Evolutionary conservation across 106 monocot species (phyloP).

Genomic region (Xerophyta viscosa): DNA sequence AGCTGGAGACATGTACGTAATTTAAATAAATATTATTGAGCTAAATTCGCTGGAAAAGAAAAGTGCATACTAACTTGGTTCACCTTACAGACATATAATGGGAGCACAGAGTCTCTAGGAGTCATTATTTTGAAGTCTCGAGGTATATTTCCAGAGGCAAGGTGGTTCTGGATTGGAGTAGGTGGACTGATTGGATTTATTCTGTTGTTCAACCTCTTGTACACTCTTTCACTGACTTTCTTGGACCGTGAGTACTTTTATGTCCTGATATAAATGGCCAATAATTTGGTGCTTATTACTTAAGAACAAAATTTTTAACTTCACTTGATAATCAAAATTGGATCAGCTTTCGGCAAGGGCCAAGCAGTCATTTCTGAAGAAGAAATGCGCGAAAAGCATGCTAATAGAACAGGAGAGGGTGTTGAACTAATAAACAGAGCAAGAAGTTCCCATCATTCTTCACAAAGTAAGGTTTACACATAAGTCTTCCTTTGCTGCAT

Average conservation of each 20-base stretch:
- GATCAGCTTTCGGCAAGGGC: constrained; percentile 52
- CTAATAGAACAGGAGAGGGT: constrained; percentile 39
- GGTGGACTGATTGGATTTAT: constrained; percentile 53
- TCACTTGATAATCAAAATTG: too few species aligned
- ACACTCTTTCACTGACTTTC: constrained; percentile 44
- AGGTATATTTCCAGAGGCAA: constrained; percentile 51
- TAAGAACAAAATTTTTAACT: too few species aligned
- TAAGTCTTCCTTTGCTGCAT: too few species aligned
- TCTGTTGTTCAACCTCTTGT: constrained; percentile 52
- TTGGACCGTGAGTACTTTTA: constrained; percentile 42
- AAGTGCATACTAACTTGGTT: neutral
- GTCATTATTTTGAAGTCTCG: constrained; percentile 40
- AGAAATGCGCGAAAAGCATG: constrained; percentile 32
- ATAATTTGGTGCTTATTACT: neutral
- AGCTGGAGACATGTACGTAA: constrained; percentile 32
- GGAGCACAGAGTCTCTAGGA: constrained; percentile 30
- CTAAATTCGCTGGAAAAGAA: too few species aligned
- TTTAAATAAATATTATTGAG: too few species aligned
- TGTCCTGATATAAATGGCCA: neutral
- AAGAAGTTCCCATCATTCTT: too few species aligned
- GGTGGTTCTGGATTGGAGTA: constrained; percentile 75
- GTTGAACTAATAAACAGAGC: constrained; percentile 13
- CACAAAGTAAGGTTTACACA: too few species aligned
- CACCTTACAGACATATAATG: neutral
- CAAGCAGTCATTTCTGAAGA: constrained; percentile 59